These are phyloP conservation scores for Penicillium sp. DNA, from an alignment of 2,329 filamentous ascomycete species.

Conservation along the genomic window DNA sequence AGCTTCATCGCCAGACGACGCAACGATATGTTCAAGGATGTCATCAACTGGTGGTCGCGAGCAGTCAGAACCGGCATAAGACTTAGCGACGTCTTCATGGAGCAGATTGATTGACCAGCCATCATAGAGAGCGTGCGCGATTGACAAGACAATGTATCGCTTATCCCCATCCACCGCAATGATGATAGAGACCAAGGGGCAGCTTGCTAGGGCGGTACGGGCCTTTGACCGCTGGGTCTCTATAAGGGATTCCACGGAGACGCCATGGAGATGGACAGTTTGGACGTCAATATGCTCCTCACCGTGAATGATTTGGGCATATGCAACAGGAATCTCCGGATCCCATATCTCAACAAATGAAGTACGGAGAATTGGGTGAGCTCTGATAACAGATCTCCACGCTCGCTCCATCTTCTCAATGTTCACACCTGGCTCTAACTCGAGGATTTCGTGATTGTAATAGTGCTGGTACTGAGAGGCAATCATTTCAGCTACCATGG, in stretches of 20 bases:
- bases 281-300: slow-evolving; percentile 35
- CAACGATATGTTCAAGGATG: slow-evolving; percentile 55
- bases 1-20: slow-evolving; percentile 47
- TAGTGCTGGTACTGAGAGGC: slow-evolving; percentile 70
- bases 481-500: slow-evolving; percentile 78
- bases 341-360: slow-evolving; percentile 65
- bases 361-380: slow-evolving; percentile 70
- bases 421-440: slow-evolving; percentile 56
- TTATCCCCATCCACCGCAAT: slow-evolving; percentile 34
- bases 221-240: slow-evolving; percentile 15
- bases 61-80: slow-evolving; percentile 53
- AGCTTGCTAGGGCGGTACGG: slow-evolving; percentile 16
- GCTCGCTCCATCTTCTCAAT: slow-evolving; percentile 55
- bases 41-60: slow-evolving; percentile 49
- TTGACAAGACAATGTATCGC: slow-evolving; percentile 59
- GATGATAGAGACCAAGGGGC: slow-evolving; percentile 35
- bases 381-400: slow-evolving; percentile 57
- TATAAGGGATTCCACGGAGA: slow-evolving; percentile 25
- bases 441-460: slow-evolving; percentile 78
- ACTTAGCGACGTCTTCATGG: slow-evolving; percentile 64
- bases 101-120: slow-evolving; percentile 76
- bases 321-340: slow-evolving; percentile 52
- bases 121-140: slow-evolving; percentile 85
- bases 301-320: slow-evolving; percentile 53
- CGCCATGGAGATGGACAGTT: slow-evolving; percentile 19